These are phyloP conservation scores for Crotalaria pallida DNA, from an alignment of 306 rosid species.

Conservation along the genomic window DNA sequence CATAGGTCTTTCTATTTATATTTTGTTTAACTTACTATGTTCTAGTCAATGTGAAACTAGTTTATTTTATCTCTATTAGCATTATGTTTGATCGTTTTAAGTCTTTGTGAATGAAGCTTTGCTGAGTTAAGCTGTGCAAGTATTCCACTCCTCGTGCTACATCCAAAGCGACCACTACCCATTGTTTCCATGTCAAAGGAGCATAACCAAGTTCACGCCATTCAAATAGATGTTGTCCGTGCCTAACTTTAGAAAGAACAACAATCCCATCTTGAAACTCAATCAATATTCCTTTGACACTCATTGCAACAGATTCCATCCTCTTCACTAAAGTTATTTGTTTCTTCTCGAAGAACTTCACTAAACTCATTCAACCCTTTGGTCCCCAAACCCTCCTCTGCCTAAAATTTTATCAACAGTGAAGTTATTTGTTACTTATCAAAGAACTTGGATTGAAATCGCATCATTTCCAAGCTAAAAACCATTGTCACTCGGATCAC, in stretches of 20 bases:
- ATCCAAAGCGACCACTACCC: conserved; percentile 77
- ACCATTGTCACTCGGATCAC: conserved; percentile 42
- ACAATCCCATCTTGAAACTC: conserved; percentile 87
- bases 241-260: conserved; percentile 79
- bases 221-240: conserved; percentile 78
- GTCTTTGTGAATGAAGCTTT: conserved; percentile 87
- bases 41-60: too few species aligned
- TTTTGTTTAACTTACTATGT: too few species aligned
- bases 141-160: conserved; percentile 90
- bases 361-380: conserved; percentile 82
- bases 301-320: conserved; percentile 67
- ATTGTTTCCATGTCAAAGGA: conserved; percentile 91
- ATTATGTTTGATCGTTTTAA: conserved; percentile 87
- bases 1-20: too few species aligned
- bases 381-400: conserved; percentile 90
- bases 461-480: conserved; percentile 55
- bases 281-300: conserved; percentile 66
- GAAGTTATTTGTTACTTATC: conserved; percentile 69
- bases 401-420: conserved; percentile 69
- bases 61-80: too few species aligned
- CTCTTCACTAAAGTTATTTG: too few species aligned
- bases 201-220: conserved; percentile 50
- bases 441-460: conserved; percentile 62
- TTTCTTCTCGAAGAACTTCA: conserved; percentile 69
- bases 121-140: conserved; percentile 85